Base-by-base conservation (phyloP, 768 basidiomycete genomes). In the Lentinus tigrinus region DNA sequence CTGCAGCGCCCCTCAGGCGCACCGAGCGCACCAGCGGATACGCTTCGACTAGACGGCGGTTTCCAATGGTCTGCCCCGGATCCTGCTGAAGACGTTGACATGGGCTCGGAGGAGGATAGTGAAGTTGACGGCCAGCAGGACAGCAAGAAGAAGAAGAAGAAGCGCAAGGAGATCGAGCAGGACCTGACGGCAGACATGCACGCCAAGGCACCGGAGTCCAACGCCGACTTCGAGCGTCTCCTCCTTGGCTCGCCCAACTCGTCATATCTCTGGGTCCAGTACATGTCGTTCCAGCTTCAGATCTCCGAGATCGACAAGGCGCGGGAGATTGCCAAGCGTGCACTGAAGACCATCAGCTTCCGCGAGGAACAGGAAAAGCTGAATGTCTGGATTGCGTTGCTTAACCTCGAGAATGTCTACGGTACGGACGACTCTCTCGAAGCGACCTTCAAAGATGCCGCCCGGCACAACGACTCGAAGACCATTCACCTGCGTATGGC, bases 271-370 rank as follows among this genome's bases (percentile, higher is more conserved):
- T 99, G 97, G 97, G 88, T 99, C 57, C 95, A 98, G 72, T 99
- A 95, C 72, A 98, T 99, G 94, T 96, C 97, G 9, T 96, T 98
- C 84, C 93, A 95, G 67, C 78, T 98, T 11, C 94, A 94, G 64
- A 82, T 99, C n/a, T 93, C 95, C 28, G 96, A 99, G 74, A 78
- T 97, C 54, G 95, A 95, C 66, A 97, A 95, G 73, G 97, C 96
- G 14, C 83, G 94, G 43, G 87, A 90, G 69, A 87, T 95, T 51
- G 95, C 87, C 47, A 82, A 84, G 52, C 85, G 92, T 23, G 96
- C 95, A 4, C 78, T 98, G 44, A 78, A 83, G 60, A 88, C 88
- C 11, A 98, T 99, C 74, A 89, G 81, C 69, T 98, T 96, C 78
- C 84, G 96, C 42, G 97, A 99, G 73, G 97, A 99, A 73, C 87